Evolutionary conservation across 306 rosid species (phyloP).

Genomic region (Oemleria cerasiformis): DNA sequence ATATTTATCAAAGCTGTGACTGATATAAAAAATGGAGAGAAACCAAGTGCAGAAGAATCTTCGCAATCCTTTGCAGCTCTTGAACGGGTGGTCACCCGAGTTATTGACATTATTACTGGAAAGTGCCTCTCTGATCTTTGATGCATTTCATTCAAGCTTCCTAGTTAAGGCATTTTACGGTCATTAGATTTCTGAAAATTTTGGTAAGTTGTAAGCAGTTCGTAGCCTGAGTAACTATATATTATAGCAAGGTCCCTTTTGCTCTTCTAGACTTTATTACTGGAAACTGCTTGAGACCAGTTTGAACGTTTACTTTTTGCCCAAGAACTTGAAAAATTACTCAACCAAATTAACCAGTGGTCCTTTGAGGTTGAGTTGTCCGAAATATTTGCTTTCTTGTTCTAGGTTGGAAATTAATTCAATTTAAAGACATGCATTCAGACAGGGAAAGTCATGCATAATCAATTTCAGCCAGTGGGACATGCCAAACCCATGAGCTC

Average conservation of each 20-base stretch:
- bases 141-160: conserved; percentile 16
- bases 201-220: conserved; percentile 1
- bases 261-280: background rate
- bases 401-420: too few relatives aligned
- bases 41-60: conserved; percentile 88
- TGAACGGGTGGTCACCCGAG: conserved; percentile 57
- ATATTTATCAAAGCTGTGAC: conserved; percentile 89
- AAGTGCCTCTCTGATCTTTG: conserved; percentile 69
- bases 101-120: conserved; percentile 63
- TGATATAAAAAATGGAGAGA: conserved; percentile 80
- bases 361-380: background rate
- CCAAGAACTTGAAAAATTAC: background rate
- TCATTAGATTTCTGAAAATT: conserved; percentile 22
- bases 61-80: conserved; percentile 80
- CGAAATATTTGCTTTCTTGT: too few relatives aligned
- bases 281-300: background rate
- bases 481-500: conserved; percentile 2
- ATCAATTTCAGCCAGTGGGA: background rate
- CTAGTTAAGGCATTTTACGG: background rate
- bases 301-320: background rate
- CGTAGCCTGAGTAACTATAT: background rate
- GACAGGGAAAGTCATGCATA: background rate
- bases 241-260: background rate
- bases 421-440: background rate
- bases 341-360: background rate